Evolutionary conservation across 2,329 filamentous ascomycete species (phyloP).

Genomic region (Blastomyces percursus): DNA sequence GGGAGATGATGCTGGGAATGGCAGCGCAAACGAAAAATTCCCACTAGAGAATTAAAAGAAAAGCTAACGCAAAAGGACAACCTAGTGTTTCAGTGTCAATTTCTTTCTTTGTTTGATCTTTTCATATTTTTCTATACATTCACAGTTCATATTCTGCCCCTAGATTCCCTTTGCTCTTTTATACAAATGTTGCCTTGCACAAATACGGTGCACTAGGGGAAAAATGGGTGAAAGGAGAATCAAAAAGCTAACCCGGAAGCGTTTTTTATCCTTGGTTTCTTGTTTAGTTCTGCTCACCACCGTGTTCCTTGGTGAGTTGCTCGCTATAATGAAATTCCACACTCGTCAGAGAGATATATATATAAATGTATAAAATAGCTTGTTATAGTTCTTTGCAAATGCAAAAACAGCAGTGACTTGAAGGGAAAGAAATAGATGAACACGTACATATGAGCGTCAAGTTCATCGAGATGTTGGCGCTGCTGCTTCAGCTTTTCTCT

Average conservation of each 20-base stretch:
- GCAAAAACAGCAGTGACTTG: neutral
- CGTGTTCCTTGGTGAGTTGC: constrained; percentile 61
- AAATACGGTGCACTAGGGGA: neutral
- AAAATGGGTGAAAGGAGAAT: neutral
- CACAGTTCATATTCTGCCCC: neutral
- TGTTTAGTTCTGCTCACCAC: constrained; percentile 47
- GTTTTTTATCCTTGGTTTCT: constrained; percentile 3
- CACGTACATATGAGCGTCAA: constrained; percentile 75
- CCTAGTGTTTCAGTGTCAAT: neutral
- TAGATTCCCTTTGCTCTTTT: neutral
- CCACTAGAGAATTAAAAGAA: neutral
- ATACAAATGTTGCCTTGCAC: neutral
- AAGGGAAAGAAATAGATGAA: neutral
- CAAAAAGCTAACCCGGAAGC: neutral
- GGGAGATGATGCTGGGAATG: neutral
- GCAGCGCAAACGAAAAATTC: neutral
- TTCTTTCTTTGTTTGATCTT: neutral
- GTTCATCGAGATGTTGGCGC: constrained; percentile 70
- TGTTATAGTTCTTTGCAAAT: neutral
- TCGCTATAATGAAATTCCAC: constrained; percentile 43
- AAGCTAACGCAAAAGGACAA: neutral
- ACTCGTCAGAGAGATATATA: neutral
- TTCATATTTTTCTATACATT: neutral
- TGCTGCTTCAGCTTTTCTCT: constrained; percentile 61
- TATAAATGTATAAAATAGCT: neutral